Evolutionary conservation across 140 eudicot species (phyloP).

Genomic region (Senecio squalidus): DNA sequence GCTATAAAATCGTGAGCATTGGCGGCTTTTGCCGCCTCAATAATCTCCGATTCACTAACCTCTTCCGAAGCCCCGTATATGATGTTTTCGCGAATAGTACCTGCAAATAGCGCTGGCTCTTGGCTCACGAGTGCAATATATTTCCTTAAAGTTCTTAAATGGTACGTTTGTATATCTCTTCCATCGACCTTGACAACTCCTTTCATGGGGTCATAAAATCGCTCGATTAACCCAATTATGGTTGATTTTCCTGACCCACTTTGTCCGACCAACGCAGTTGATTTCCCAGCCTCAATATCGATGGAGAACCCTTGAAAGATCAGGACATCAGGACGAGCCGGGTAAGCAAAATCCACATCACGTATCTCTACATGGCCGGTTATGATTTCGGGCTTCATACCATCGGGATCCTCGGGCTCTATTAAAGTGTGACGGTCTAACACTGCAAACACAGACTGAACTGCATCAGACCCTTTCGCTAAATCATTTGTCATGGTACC

Average conservation of each 20-base stretch:
- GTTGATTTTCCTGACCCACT: too few species aligned
- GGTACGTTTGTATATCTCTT: constrained; percentile 36
- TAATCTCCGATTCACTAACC: constrained; percentile 37
- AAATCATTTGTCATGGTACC: constrained; percentile 59
- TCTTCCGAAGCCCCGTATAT: constrained; percentile 36
- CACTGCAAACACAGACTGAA: constrained; percentile 43
- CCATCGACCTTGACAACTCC: constrained; percentile 54
- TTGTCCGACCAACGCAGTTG: constrained; percentile 64
- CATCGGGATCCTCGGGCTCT: constrained; percentile 42
- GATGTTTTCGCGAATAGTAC: constrained; percentile 43
- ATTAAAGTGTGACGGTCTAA: constrained; percentile 41
- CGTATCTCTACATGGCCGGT: constrained; percentile 39
- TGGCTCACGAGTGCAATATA: constrained; percentile 55
- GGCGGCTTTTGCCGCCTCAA: constrained; percentile 58
- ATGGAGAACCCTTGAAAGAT: constrained; percentile 47
- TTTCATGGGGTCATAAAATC: constrained; percentile 40
- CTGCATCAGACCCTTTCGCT: constrained; percentile 47
- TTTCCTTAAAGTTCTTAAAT: constrained; percentile 45
- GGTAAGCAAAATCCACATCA: constrained; percentile 49
- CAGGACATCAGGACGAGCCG: constrained; percentile 36
- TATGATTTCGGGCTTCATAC: constrained; percentile 33
- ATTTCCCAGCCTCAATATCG: constrained; percentile 50
- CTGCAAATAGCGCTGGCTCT: constrained; percentile 47
- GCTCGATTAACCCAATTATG: too few species aligned
- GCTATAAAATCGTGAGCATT: constrained; percentile 63